Evolutionary conservation across 306 rosid genomes (phyloP).

Genomic region (Quillaja saponaria): DNA sequence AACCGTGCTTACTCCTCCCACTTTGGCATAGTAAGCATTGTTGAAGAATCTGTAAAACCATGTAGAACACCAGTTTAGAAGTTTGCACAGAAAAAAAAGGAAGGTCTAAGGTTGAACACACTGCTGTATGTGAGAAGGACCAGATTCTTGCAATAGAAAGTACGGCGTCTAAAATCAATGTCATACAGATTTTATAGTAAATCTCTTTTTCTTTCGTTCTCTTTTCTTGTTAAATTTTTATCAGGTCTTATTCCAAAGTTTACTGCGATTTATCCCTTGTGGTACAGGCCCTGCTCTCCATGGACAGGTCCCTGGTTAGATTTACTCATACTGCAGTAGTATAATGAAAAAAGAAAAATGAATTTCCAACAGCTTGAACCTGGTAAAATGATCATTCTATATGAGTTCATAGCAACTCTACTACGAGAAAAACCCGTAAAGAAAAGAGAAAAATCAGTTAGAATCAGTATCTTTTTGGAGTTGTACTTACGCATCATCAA

Average conservation of each 20-base stretch:
- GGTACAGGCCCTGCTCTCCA: too few relatives aligned
- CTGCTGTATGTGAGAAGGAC: slow-evolving; percentile 1
- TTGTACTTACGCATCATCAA: slow-evolving; percentile 83
- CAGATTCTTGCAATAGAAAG: neutral
- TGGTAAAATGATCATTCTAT: slow-evolving; percentile 1
- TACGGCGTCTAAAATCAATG: too few relatives aligned
- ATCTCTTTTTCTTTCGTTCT: too few relatives aligned
- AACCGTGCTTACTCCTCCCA: slow-evolving; percentile 81
- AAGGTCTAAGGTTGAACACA: slow-evolving; percentile 9
- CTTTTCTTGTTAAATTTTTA: too few relatives aligned
- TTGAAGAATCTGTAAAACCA: slow-evolving; percentile 76
- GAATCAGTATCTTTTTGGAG: slow-evolving; percentile 1
- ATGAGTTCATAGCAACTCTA: slow-evolving; percentile 1
- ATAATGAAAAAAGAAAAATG: too few relatives aligned
- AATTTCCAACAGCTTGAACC: too few relatives aligned
- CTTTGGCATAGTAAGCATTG: slow-evolving; percentile 95
- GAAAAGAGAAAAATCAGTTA: neutral
- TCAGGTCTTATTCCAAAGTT: too few relatives aligned
- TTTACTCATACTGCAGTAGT: too few relatives aligned
- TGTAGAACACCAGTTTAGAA: slow-evolving; percentile 7
- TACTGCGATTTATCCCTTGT: too few relatives aligned
- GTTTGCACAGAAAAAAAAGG: neutral
- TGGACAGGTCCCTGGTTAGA: too few relatives aligned
- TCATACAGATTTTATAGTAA: too few relatives aligned
- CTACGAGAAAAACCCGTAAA: neutral